Conservation (phyloP, 768 basidiomycete species). For the Botryobasidium botryosum region DNA sequence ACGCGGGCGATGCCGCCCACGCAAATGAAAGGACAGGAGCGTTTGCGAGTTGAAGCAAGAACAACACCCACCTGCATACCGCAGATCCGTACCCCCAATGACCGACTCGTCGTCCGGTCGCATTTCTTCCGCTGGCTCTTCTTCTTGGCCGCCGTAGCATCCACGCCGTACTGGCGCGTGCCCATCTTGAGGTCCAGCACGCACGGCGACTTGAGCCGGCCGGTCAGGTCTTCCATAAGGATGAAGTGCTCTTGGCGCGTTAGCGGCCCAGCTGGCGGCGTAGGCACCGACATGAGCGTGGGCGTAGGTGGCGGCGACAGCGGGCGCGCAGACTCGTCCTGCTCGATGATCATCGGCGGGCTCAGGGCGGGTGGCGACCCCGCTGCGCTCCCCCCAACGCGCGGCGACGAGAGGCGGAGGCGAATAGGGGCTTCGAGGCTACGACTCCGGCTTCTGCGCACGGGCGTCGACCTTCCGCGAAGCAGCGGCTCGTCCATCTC, state of each 20-base stretch:
- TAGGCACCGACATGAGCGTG: too few relatives aligned
- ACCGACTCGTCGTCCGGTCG: constrained; percentile 83
- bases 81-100: constrained; percentile 83
- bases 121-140: constrained; percentile 98
- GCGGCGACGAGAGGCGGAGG: too few relatives aligned
- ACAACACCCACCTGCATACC: constrained; percentile 98
- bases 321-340: constrained; percentile 15
- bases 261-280: constrained; percentile 33
- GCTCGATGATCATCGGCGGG: constrained; percentile 9
- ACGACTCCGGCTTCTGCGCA: too few relatives aligned
- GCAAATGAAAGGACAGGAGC: too few relatives aligned
- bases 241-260: constrained; percentile 95
- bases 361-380: constrained; percentile 14
- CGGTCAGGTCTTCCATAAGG: constrained; percentile 97
- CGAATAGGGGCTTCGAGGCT: too few relatives aligned
- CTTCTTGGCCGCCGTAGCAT: constrained; percentile 83
- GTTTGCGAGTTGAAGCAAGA: too few relatives aligned
- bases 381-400: too few relatives aligned
- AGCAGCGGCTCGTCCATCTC: too few relatives aligned
- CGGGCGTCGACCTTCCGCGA: too few relatives aligned
- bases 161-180: constrained; percentile 96
- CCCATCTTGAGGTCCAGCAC: constrained; percentile 99
- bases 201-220: constrained; percentile 76
- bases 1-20: too few relatives aligned
- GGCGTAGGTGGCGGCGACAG: constrained; percentile 16